A percentile compares a stretch with the other conserved stretches of the same genome.
Evolutionary conservation across 2,329 filamentous ascomycete species (phyloP).

Genomic region (Chalara sp.): DNA sequence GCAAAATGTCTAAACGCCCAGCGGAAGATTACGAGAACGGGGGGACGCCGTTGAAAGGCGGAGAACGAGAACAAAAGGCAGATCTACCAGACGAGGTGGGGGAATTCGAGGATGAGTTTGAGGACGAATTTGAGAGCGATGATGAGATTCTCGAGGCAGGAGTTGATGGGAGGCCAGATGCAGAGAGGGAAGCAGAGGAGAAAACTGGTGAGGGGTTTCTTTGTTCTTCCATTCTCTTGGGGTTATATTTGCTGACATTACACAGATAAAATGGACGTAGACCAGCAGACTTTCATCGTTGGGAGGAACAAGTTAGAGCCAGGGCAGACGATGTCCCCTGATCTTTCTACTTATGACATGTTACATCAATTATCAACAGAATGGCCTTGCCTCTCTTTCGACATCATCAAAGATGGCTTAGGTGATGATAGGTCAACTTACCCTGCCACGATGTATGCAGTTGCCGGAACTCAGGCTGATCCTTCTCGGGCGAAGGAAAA

Average conservation of each 20-base stretch:
- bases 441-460: constrained; percentile 90
- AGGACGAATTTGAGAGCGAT: constrained; percentile 83
- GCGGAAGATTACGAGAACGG: constrained; percentile 42
- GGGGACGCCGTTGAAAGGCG: constrained; percentile 49
- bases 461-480: constrained; percentile 91
- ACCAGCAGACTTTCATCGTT: constrained; percentile 92
- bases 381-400: constrained; percentile 96
- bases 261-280: constrained; percentile 79
- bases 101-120: constrained; percentile 94
- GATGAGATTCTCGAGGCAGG: constrained; percentile 93
- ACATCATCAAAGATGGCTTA: constrained; percentile 78
- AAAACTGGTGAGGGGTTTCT: constrained; percentile 48
- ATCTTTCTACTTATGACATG: constrained; percentile 96
- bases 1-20: constrained; percentile 49
- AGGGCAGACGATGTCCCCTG: constrained; percentile 84
- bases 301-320: constrained; percentile 86
- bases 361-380: constrained; percentile 88
- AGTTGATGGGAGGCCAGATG: constrained; percentile 86
- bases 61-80: constrained; percentile 55
- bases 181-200: constrained; percentile 87
- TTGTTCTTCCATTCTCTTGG: not conserved
- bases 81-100: constrained; percentile 58
- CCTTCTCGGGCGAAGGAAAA: constrained; percentile 72
- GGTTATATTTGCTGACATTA: constrained; percentile 14
- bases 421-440: constrained; percentile 90